These are phyloP conservation scores for Beta macrorhiza DNA, from an alignment of 179 eudicot species.

Conservation along the genomic window DNA sequence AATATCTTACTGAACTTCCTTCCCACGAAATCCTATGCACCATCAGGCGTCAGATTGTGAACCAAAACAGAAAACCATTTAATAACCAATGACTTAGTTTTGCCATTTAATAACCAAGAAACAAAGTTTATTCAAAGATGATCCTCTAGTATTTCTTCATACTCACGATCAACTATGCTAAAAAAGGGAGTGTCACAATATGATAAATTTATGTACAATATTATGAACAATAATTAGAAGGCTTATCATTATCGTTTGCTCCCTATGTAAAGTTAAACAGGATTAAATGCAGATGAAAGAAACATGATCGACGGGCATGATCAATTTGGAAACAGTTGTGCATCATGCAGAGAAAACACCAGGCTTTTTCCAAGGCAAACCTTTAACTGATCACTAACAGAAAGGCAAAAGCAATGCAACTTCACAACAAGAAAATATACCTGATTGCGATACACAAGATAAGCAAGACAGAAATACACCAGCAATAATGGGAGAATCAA, in stretches of 20 bases:
- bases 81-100: too few species aligned
- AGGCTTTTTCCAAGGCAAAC: too few species aligned
- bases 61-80: neutral
- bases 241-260: neutral
- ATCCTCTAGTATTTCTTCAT: neutral
- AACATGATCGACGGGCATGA: neutral
- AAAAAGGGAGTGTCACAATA: too few species aligned
- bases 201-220: neutral
- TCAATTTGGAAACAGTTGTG: neutral
- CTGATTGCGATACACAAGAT: conserved; percentile 93
- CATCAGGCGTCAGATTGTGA: neutral
- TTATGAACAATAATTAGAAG: neutral
- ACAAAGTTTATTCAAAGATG: neutral
- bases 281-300: neutral
- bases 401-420: neutral
- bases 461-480: conserved; percentile 79
- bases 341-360: neutral
- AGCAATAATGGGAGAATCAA: conserved; percentile 79
- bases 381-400: neutral
- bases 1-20: neutral
- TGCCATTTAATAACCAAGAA: neutral
- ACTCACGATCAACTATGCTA: neutral
- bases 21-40: neutral
- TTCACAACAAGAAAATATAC: conserved; percentile 33
- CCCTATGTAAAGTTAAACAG: neutral